Conservation (phyloP, 371 early-diverging fungal species). For the Mucor saturninus region DNA sequence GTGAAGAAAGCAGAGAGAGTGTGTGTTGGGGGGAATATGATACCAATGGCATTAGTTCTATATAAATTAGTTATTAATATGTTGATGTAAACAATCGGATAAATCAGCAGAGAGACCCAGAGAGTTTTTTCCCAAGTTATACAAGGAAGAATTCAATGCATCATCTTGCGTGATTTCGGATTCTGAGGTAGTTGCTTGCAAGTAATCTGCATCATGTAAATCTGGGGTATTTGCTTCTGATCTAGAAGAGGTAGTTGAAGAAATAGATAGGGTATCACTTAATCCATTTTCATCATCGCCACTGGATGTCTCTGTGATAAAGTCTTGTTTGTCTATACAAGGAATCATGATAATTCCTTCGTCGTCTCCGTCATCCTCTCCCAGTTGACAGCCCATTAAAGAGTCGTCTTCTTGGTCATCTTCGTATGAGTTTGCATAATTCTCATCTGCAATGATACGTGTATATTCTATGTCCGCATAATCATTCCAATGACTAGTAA, state of each 20-base stretch:
- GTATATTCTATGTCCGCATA: slow-evolving; percentile 48
- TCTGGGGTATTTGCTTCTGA: slow-evolving; percentile 2
- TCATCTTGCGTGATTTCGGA: not conserved
- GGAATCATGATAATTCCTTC: not conserved
- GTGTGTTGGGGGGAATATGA: no score
- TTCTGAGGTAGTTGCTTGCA: not conserved
- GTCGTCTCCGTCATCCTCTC: not conserved
- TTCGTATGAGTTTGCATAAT: slow-evolving; percentile 28
- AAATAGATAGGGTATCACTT: not conserved
- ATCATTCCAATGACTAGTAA: slow-evolving; percentile 42
- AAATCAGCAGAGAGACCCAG: not conserved
- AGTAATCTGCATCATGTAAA: not conserved
- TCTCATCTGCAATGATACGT: slow-evolving; percentile 35
- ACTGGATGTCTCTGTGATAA: not conserved
- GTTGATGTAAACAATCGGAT: slow-evolving; percentile 1
- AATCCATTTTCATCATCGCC: not conserved
- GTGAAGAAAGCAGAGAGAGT: no score
- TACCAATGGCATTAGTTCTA: no score
- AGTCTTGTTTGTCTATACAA: not conserved
- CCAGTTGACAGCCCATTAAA: not conserved
- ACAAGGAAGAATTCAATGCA: no score
- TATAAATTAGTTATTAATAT: not conserved
- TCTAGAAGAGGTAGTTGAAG: not conserved
- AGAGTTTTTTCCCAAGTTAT: not conserved
- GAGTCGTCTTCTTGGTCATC: slow-evolving; percentile 11